Percentiles rank a stretch among this genome's conserved stretches.
Evolutionary conservation across 805 yeast genomes (phyloP).

Genomic region (Pichia exigua): DNA sequence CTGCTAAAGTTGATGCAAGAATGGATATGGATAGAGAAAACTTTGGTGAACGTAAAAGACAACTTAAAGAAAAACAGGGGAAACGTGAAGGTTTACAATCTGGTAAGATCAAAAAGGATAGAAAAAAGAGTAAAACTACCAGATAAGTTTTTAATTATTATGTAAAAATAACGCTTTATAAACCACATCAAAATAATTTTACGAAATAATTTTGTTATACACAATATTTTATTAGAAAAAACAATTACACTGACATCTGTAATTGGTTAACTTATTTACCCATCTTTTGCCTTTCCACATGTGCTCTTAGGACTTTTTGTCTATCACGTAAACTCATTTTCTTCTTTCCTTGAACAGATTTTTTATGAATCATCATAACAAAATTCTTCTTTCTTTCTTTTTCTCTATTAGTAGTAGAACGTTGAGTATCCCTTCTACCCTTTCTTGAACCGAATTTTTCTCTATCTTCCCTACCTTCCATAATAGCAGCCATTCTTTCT

Average conservation of each 20-base stretch:
- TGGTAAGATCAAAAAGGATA: neutral
- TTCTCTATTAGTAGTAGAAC: slow-evolving; percentile 90
- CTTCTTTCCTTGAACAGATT: slow-evolving; percentile 88
- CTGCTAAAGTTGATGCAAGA: slow-evolving; percentile 82
- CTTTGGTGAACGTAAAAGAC: slow-evolving; percentile 57
- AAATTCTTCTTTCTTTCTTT: slow-evolving; percentile 98
- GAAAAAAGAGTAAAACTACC: slow-evolving; percentile 1
- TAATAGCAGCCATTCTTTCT: slow-evolving; percentile 79
- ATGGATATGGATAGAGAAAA: slow-evolving; percentile 91
- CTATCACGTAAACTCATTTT: slow-evolving; percentile 84
- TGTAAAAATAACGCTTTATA: neutral
- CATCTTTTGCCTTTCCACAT: slow-evolving; percentile 83
- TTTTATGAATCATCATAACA: slow-evolving; percentile 97
- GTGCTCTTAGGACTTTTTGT: slow-evolving; percentile 80
- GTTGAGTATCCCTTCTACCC: slow-evolving; percentile 70
- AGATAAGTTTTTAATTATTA: neutral
- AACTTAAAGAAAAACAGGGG: slow-evolving; percentile 15
- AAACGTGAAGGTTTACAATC: neutral
- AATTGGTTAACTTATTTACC: slow-evolving; percentile 8
- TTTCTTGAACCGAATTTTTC: slow-evolving; percentile 83
- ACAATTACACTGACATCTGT: neutral
- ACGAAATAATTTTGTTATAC: neutral
- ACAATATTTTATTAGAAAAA: neutral
- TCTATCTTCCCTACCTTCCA: slow-evolving; percentile 90
- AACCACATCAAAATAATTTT: neutral